A percentile compares a stretch with the other conserved stretches of the same genome.
phyloP scores from a whole-genome alignment of 495 filamentous ascomycete genomes.

The Rhizodiscina lignyota region DNA sequence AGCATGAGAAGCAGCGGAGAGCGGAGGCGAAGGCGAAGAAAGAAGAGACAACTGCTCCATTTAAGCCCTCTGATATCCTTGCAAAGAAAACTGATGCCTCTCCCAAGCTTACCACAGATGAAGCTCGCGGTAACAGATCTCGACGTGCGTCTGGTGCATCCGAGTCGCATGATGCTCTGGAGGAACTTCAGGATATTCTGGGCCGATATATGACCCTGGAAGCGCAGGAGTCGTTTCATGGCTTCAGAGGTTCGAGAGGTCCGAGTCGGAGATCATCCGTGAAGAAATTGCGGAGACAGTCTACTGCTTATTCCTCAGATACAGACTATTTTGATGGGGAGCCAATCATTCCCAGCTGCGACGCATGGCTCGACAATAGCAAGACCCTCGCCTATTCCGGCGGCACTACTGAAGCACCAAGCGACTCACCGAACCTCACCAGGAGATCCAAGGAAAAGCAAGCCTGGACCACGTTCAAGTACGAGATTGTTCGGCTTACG shows the following conservation, averaged over 20 bases:
- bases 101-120: slow-evolving; percentile 2
- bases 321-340: slow-evolving; percentile 63
- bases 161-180: background rate
- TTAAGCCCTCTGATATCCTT: no score
- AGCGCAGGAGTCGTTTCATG: no score
- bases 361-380: slow-evolving; percentile 71
- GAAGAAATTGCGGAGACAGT: slow-evolving; percentile 19
- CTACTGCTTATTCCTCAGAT: slow-evolving; percentile 42
- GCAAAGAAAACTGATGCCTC: slow-evolving; percentile 15
- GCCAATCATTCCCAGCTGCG: slow-evolving; percentile 54
- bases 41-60: no score
- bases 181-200: slow-evolving; percentile 1
- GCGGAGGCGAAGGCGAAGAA: slow-evolving; percentile 14
- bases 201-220: background rate
- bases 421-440: slow-evolving; percentile 11
- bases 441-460: slow-evolving; percentile 43
- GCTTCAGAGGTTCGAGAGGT: slow-evolving; percentile 13
- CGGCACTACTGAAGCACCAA: slow-evolving; percentile 31
- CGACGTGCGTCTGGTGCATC: background rate
- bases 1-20: slow-evolving; percentile 54
- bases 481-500: slow-evolving; percentile 70
- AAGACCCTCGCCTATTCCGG: slow-evolving; percentile 64
- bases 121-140: slow-evolving; percentile 1
- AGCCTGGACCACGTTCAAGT: slow-evolving; percentile 69
- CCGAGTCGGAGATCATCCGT: slow-evolving; percentile 18